Evolutionary conservation across 139 green algal species (phyloP).

Genomic region (Cymbomonas tetramitiformis): DNA sequence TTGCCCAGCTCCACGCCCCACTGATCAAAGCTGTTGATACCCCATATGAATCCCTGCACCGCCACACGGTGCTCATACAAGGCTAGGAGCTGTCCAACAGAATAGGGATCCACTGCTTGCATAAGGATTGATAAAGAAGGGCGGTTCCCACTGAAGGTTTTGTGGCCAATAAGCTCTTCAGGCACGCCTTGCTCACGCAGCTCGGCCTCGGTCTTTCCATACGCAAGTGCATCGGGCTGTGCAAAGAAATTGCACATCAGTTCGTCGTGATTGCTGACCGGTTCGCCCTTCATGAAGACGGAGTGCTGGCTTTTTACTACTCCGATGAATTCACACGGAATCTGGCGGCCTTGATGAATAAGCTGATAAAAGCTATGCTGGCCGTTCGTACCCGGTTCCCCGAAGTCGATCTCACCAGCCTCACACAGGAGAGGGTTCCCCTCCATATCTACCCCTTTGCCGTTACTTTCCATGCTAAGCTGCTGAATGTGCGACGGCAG

Average conservation of each 20-base stretch:
- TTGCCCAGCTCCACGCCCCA: slow-evolving; percentile 99
- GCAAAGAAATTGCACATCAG: slow-evolving; percentile 99
- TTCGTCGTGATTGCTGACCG: slow-evolving; percentile 96
- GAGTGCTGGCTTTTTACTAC: slow-evolving; percentile 83
- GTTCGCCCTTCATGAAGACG: slow-evolving; percentile 72
- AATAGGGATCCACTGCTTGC: slow-evolving; percentile 73
- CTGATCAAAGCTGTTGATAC: slow-evolving; percentile 97
- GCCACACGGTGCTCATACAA: slow-evolving; percentile 96
- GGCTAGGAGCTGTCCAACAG: slow-evolving; percentile 81
- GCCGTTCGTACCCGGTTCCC: slow-evolving; percentile 96
- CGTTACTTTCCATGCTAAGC: slow-evolving; percentile 96
- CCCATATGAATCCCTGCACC: slow-evolving; percentile 90
- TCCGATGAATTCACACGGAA: slow-evolving; percentile 96
- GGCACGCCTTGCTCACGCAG: slow-evolving; percentile 70
- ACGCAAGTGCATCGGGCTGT: slow-evolving; percentile 82
- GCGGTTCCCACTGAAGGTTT: slow-evolving; percentile 80
- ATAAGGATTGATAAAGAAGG: slow-evolving; percentile 81
- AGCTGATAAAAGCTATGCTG: slow-evolving; percentile 99
- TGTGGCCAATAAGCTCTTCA: slow-evolving; percentile 82
- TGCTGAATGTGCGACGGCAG: slow-evolving; percentile 92
- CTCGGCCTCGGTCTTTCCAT: slow-evolving; percentile 74
- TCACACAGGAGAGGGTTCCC: slow-evolving; percentile 70
- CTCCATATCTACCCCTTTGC: slow-evolving; percentile 89
- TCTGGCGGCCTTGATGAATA: slow-evolving; percentile 76
- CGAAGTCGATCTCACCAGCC: slow-evolving; percentile 90